Evolutionary conservation across 331 rosid genomes (phyloP).

Genomic region (Saraca asoca): DNA sequence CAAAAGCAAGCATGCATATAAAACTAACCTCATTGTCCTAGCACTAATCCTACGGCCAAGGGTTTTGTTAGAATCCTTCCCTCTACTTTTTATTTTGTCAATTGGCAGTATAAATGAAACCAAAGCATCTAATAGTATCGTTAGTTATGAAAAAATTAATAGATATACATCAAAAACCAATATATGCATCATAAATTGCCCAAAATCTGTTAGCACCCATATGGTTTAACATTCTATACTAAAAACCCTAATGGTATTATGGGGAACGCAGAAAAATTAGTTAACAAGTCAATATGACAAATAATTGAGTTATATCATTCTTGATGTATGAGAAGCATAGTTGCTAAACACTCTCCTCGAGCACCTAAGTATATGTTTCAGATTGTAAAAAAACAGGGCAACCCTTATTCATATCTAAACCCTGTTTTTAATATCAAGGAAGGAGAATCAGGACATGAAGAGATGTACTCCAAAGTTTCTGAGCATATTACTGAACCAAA

Average conservation of each 20-base stretch:
- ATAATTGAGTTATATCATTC: background rate
- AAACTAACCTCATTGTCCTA: background rate
- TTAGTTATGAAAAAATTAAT: background rate
- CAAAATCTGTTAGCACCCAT: background rate
- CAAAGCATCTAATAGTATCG: background rate
- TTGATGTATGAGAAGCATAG: slow-evolving; percentile 27
- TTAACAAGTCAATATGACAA: background rate
- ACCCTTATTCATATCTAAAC: background rate
- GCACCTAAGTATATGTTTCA: background rate
- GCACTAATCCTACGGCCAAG: no score
- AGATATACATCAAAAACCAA: slow-evolving; percentile 18
- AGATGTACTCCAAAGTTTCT: slow-evolving; percentile 5
- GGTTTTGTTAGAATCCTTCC: background rate
- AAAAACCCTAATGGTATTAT: background rate
- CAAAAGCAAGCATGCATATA: background rate
- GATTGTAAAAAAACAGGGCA: background rate
- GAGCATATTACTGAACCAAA: slow-evolving; percentile 26
- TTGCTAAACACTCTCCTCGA: background rate
- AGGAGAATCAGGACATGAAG: background rate
- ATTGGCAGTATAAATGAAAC: slow-evolving; percentile 5
- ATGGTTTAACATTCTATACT: background rate
- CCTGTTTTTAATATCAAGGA: background rate
- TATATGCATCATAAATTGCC: slow-evolving; percentile 5
- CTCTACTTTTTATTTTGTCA: background rate
- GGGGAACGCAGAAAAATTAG: slow-evolving; percentile 1